Percentiles rank a stretch among this genome's conserved stretches.
Conservation (phyloP, 345 rosid species). For the Firmiana major region DNA sequence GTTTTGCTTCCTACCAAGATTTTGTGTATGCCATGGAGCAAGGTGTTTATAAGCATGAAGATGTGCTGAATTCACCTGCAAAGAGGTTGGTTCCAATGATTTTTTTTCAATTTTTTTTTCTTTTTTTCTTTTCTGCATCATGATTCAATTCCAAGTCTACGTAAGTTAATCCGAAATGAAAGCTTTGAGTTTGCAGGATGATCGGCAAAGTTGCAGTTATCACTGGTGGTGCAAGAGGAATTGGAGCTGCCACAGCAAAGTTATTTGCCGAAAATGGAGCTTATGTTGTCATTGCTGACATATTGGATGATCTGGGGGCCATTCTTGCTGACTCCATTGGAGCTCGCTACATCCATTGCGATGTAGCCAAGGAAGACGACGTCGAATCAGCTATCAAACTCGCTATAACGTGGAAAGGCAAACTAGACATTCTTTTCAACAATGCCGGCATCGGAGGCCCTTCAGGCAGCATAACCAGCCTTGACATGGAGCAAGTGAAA, state of each 20-base stretch:
- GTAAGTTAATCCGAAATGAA: not conserved
- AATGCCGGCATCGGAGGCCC: slow-evolving; percentile 47
- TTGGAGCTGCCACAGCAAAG: slow-evolving; percentile 76
- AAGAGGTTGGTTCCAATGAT: not conserved
- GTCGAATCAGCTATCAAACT: slow-evolving; percentile 56
- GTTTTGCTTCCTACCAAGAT: not conserved
- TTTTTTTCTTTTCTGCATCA: too few relatives aligned
- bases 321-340: slow-evolving; percentile 51
- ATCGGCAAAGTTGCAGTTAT: slow-evolving; percentile 60
- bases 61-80: not conserved
- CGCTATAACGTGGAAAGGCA: slow-evolving; percentile 58
- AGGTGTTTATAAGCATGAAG: not conserved
- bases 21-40: not conserved
- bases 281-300: slow-evolving; percentile 60
- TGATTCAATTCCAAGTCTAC: too few relatives aligned
- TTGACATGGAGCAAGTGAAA: slow-evolving; percentile 45
- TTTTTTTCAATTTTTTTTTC: too few relatives aligned
- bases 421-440: slow-evolving; percentile 37
- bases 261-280: slow-evolving; percentile 71
- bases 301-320: slow-evolving; percentile 54
- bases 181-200: slow-evolving; percentile 29
- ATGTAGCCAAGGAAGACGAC: slow-evolving; percentile 58
- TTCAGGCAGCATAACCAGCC: slow-evolving; percentile 52
- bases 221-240: slow-evolving; percentile 90
- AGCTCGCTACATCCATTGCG: slow-evolving; percentile 68